Evolutionary conservation across 2,329 filamentous ascomycete genomes (phyloP).

Genomic region (Aspergillus arachidicola): DNA sequence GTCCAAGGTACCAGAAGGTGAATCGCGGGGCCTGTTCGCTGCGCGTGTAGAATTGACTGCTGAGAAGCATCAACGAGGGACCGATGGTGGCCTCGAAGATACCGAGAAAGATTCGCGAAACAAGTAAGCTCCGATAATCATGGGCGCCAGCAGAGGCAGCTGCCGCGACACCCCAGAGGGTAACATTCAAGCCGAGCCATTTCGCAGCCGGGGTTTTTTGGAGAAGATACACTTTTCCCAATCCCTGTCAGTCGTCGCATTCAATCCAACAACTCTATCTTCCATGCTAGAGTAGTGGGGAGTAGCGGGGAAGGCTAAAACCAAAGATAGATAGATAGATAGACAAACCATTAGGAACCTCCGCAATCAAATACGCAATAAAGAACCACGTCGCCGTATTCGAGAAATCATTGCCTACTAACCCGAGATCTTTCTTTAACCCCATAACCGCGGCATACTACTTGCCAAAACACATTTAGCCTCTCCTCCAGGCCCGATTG

Average conservation of each 20-base stretch:
- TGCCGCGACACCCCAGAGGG: slow-evolving; percentile 51
- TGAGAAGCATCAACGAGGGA: slow-evolving; percentile 63
- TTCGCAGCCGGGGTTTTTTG: slow-evolving; percentile 29
- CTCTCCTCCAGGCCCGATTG: background rate
- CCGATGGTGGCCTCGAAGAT: slow-evolving; percentile 64
- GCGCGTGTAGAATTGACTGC: slow-evolving; percentile 60
- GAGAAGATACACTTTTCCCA: slow-evolving; percentile 20
- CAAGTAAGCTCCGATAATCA: slow-evolving; percentile 57
- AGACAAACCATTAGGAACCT: slow-evolving; percentile 58
- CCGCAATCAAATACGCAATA: slow-evolving; percentile 60
- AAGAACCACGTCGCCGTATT: slow-evolving; percentile 64
- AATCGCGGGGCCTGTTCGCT: slow-evolving; percentile 61
- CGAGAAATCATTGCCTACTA: slow-evolving; percentile 62
- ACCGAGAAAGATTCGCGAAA: slow-evolving; percentile 61
- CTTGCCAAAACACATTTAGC: background rate
- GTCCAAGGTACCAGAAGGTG: slow-evolving; percentile 64
- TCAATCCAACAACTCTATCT: background rate
- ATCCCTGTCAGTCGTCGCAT: background rate
- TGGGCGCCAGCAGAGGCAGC: slow-evolving; percentile 54
- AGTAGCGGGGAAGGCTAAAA: too few species aligned
- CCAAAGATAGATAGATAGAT: too few species aligned
- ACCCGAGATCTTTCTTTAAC: slow-evolving; percentile 54
- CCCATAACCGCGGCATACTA: slow-evolving; percentile 66
- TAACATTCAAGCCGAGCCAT: slow-evolving; percentile 62
- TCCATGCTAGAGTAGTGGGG: too few species aligned